phyloP scores from a whole-genome alignment of 2,329 filamentous ascomycete genomes.

The Aspergillus pseudonomiae region DNA sequence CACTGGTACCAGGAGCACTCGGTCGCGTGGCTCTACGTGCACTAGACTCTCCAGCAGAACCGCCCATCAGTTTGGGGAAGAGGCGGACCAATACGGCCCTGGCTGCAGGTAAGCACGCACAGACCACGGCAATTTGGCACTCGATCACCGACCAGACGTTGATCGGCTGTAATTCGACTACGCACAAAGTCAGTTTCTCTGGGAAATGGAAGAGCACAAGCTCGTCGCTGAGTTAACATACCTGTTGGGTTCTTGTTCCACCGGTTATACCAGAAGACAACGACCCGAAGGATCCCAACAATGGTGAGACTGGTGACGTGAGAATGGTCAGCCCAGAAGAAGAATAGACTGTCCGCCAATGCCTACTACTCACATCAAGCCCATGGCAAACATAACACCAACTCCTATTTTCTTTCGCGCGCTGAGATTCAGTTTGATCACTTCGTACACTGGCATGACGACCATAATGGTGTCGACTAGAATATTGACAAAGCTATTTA shows the following conservation, averaged over 20 bases:
- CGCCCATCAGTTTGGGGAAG: constrained; percentile 22
- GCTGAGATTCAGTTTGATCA: constrained; percentile 23
- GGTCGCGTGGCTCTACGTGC: constrained; percentile 7
- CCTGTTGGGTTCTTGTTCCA: constrained; percentile 25
- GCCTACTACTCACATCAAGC: constrained; percentile 17
- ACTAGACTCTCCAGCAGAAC: constrained; percentile 15
- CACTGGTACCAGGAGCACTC: constrained; percentile 9
- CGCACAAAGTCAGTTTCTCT: neutral
- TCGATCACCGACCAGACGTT: constrained; percentile 35
- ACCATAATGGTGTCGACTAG: constrained; percentile 25
- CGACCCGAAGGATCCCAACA: constrained; percentile 29
- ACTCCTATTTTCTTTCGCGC: constrained; percentile 21
- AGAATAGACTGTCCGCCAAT: neutral
- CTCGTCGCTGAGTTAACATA: neutral
- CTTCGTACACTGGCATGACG: constrained; percentile 26
- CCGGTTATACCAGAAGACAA: constrained; percentile 30
- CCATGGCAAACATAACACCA: constrained; percentile 23
- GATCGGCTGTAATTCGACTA: constrained; percentile 27
- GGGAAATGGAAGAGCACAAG: neutral
- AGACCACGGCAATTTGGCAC: constrained; percentile 29
- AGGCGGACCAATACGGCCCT: constrained; percentile 26
- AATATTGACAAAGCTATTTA: constrained; percentile 26
- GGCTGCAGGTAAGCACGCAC: constrained; percentile 30
- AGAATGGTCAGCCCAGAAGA: neutral
- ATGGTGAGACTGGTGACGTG: constrained; percentile 21